These are phyloP conservation scores for Serendipita sp. DNA, from an alignment of 768 basidiomycete genomes.

Conservation along the genomic window DNA sequence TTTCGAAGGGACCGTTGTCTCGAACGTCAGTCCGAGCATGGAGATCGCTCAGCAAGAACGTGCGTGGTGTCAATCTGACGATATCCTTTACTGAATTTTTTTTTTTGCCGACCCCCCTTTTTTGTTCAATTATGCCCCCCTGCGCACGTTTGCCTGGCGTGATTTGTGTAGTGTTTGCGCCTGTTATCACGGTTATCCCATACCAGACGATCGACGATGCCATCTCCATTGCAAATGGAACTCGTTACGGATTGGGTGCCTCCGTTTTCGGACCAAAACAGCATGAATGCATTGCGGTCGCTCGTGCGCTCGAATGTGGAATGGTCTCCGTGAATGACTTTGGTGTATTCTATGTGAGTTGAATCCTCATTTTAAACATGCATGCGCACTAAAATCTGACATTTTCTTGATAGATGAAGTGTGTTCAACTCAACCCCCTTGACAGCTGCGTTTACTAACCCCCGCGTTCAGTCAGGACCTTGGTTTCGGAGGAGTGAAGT, in stretches of 20 bases:
- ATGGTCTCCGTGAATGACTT: constrained; percentile 98
- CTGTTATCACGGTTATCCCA: constrained; percentile 71
- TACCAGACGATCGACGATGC: constrained; percentile 78
- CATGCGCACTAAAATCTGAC: constrained; percentile 14
- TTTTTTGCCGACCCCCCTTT: not conserved
- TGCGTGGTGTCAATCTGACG: constrained; percentile 25
- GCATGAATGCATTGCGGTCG: constrained; percentile 61
- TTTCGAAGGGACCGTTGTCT: constrained; percentile 78
- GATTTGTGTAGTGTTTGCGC: constrained; percentile 62
- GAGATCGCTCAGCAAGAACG: constrained; percentile 69
- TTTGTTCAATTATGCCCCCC: not conserved
- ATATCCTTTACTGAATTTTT: not conserved
- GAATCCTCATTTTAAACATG: not conserved
- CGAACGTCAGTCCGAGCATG: constrained; percentile 53
- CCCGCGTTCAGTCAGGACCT: constrained; percentile 60
- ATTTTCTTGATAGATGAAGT: constrained; percentile 42
- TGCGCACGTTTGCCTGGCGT: constrained; percentile 5
- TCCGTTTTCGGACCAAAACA: constrained; percentile 87
- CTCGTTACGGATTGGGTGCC: constrained; percentile 80
- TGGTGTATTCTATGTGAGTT: constrained; percentile 69
- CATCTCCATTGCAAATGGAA: constrained; percentile 74
- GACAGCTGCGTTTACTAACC: constrained; percentile 10
- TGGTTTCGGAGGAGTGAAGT: constrained; percentile 89
- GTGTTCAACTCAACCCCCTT: constrained; percentile 9
- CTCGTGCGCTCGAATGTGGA: constrained; percentile 71